Evolutionary conservation across 116 monocot genomes (phyloP).

Genomic region (Dioscorea cayenensis): DNA sequence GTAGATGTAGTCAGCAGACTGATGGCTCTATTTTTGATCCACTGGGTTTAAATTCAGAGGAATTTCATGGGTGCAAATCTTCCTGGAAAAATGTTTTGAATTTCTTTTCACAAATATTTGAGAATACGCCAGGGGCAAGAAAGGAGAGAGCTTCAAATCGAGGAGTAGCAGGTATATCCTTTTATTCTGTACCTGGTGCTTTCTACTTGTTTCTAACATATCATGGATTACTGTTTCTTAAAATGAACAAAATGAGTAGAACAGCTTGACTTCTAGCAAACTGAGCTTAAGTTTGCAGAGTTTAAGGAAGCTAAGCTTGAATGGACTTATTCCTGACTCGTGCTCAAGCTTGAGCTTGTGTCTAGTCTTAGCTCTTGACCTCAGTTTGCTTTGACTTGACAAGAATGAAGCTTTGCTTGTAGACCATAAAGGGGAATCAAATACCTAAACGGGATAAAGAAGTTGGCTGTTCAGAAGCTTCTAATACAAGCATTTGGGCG

Average conservation of each 20-base stretch:
- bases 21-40: constrained; percentile 59
- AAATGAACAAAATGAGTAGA: background rate
- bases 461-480: too few species aligned
- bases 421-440: too few species aligned
- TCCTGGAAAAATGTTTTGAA: constrained; percentile 40
- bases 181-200: background rate
- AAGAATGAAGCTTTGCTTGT: too few species aligned
- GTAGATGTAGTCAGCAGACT: constrained; percentile 21
- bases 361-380: background rate
- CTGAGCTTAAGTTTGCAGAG: background rate
- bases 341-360: background rate
- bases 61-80: constrained; percentile 16
- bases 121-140: constrained; percentile 57
- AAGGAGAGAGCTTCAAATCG: constrained; percentile 55
- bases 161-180: constrained; percentile 71
- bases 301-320: background rate
- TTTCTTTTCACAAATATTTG: constrained; percentile 59
- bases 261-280: too few species aligned
- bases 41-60: constrained; percentile 53
- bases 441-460: too few species aligned
- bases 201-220: background rate
- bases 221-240: background rate
- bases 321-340: too few species aligned
- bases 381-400: too few species aligned
- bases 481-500: too few species aligned